Evolutionary conservation across 1,139 yeast genomes (phyloP).

Genomic region (Candida smagusa): DNA sequence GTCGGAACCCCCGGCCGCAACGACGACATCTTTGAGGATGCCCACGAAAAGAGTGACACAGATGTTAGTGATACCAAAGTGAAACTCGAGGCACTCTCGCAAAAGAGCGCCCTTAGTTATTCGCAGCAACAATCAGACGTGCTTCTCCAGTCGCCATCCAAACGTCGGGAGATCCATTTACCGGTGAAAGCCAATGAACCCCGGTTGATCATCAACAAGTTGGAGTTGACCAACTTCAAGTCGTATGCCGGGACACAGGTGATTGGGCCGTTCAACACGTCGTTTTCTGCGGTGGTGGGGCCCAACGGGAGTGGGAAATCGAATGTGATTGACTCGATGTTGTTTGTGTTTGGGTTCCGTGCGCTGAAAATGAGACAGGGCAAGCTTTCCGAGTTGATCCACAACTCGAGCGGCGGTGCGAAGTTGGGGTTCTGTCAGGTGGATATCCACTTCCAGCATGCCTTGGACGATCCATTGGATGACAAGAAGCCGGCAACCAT

Average conservation of each 20-base stretch:
- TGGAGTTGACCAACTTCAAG: slow-evolving; percentile 82
- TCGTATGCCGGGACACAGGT: slow-evolving; percentile 94
- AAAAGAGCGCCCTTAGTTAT: slow-evolving; percentile 17
- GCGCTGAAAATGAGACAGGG: slow-evolving; percentile 98
- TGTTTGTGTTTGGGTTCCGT: slow-evolving; percentile 95
- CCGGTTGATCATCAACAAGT: slow-evolving; percentile 69
- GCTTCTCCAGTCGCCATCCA: slow-evolving; percentile 27
- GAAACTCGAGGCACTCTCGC: slow-evolving; percentile 2
- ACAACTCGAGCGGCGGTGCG: slow-evolving; percentile 68
- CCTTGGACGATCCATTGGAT: slow-evolving; percentile 55
- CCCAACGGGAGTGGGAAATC: slow-evolving; percentile 99
- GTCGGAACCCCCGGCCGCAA: background rate
- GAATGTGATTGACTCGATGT: slow-evolving; percentile 91
- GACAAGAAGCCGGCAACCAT: slow-evolving; percentile 25
- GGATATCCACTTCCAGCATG: slow-evolving; percentile 86
- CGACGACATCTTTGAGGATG: slow-evolving; percentile 9
- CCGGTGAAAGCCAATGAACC: slow-evolving; percentile 30
- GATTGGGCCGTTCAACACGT: slow-evolving; percentile 91
- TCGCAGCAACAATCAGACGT: slow-evolving; percentile 30
- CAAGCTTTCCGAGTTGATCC: slow-evolving; percentile 84
- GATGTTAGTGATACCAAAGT: slow-evolving; percentile 7
- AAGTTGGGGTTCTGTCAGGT: slow-evolving; percentile 80
- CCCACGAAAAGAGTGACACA: slow-evolving; percentile 3
- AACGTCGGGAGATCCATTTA: slow-evolving; percentile 19
- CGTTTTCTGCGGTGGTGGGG: slow-evolving; percentile 98